Evolutionary conservation across 768 basidiomycete genomes (phyloP), one percentile per base, ranked within the genome.

Genomic region (Phanerodontia chrysosporium): DNA sequence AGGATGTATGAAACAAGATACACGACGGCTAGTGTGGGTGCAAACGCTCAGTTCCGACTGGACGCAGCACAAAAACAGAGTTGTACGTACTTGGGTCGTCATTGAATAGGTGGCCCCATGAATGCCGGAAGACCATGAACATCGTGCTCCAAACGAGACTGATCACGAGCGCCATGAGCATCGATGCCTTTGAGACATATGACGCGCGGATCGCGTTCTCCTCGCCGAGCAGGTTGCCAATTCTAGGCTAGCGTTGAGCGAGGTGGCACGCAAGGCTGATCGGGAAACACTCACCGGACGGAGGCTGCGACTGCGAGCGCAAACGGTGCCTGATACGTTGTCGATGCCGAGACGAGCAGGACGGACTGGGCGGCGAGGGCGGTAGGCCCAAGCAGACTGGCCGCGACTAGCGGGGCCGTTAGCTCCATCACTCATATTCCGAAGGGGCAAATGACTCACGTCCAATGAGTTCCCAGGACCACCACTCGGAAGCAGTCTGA

Each of bases 401-500:
- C 81, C 16, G 83, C 81, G 45, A 83, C 81, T 84, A 46, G 36
- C 29, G 29, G 16, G 7, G 18, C 39, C n/a, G 44, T 36, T 13
- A 58, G 21, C 32, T 42, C 36, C 24, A 42, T 32, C 36, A 45
- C 29, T 18, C 22, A 39, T 36, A 25, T 36, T n/a, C 25, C 49
- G 12, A 42, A 12, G 27, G 21, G 24, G 32, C 32, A 12, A 10
- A 45, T 22, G 13, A 76, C 77, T 67, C 53, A 80, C 72, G 72
- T 24, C 86, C 87, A 30, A 90, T 73, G 6, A 93, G 80, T 73
- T 97, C 95, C 96, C 96, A 96, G 39, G 89, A 87, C 94, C 95
- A 98, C 96, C 95, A 98, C 72, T 97, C 96, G 3, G 84, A 86
- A 1, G 91, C 92, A 3, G 84, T 87, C 70, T 94, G 92, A 0